These are phyloP conservation scores for Cladophialophora chaetospira DNA, from an alignment of 2,329 filamentous ascomycete species.

Conservation along the genomic window DNA sequence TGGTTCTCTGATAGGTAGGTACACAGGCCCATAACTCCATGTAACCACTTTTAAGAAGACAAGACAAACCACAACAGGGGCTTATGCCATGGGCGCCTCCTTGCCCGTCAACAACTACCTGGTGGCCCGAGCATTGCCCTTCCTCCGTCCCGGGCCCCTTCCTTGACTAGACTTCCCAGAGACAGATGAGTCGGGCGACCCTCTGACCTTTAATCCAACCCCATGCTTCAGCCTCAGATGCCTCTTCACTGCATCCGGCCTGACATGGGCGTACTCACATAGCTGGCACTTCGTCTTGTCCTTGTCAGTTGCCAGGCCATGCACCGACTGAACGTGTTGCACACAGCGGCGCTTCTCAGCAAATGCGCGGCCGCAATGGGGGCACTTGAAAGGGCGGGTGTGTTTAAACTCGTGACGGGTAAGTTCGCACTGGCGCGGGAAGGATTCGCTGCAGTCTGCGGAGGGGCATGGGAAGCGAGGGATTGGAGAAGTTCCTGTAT, in stretches of 20 bases:
- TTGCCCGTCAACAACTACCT: too few species aligned
- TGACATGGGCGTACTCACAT: conserved; percentile 14
- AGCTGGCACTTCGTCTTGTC: conserved; percentile 11
- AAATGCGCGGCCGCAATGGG: conserved; percentile 14
- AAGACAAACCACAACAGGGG: too few species aligned
- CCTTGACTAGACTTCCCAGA: too few species aligned
- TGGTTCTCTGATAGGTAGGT: too few species aligned
- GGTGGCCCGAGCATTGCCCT: too few species aligned
- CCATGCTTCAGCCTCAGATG: conserved; percentile 19
- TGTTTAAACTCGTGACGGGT: conserved; percentile 20
- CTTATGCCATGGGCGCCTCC: too few species aligned
- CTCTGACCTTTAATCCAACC: too few species aligned
- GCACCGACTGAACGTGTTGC: conserved; percentile 15
- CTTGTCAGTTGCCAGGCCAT: conserved; percentile 9
- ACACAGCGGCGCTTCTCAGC: conserved; percentile 21
- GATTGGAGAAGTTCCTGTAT: too few species aligned
- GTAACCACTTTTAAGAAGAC: too few species aligned
- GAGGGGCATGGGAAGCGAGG: conserved; percentile 11
- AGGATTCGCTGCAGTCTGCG: conserved; percentile 10
- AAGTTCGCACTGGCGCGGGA: conserved; percentile 19
- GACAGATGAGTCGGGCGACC: too few species aligned
- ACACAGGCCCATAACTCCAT: too few species aligned
- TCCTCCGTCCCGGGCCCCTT: too few species aligned
- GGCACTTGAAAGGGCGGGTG: conserved; percentile 13
- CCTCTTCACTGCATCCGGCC: conserved; percentile 25